phyloP scores from a whole-genome alignment of 495 filamentous ascomycete species.

The Chaetomium tenue region DNA sequence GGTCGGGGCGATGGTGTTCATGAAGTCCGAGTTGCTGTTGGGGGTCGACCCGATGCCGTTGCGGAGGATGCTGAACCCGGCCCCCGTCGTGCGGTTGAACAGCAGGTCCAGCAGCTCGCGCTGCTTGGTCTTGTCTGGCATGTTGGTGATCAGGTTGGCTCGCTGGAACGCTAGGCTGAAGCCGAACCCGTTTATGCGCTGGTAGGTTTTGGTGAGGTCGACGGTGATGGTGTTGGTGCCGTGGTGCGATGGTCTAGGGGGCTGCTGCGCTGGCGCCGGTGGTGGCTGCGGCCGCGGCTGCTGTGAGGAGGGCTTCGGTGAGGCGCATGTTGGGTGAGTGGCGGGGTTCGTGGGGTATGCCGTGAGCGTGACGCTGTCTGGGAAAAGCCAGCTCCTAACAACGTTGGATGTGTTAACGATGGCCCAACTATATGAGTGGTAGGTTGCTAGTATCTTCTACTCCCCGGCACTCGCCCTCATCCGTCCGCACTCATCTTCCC shows the following conservation, averaged over 20 bases:
- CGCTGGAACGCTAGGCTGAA: constrained; percentile 55
- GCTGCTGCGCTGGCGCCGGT: constrained; percentile 9
- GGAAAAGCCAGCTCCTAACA: too few species aligned
- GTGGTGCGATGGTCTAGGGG: constrained; percentile 21
- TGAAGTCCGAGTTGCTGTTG: constrained; percentile 45
- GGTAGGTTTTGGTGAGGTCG: constrained; percentile 43
- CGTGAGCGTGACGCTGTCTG: too few species aligned
- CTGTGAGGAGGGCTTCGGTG: constrained; percentile 23
- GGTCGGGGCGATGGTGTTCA: constrained; percentile 50
- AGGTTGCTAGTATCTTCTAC: too few species aligned
- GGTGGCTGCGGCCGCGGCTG: constrained; percentile 14
- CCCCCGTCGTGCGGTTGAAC: constrained; percentile 51
- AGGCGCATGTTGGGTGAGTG: constrained; percentile 13
- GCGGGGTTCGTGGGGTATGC: too few species aligned
- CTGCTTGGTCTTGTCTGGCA: constrained; percentile 47
- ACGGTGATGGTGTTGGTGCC: constrained; percentile 44
- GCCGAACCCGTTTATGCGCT: constrained; percentile 54
- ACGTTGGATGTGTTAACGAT: too few species aligned
- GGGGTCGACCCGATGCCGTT: constrained; percentile 56
- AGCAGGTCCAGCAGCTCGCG: constrained; percentile 49
- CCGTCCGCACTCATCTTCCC: too few species aligned
- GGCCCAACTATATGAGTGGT: too few species aligned
- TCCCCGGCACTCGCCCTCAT: too few species aligned
- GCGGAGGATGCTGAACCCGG: constrained; percentile 55
- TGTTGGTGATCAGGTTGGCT: constrained; percentile 52